Evolutionary conservation across 2,329 filamentous ascomycete species (phyloP).

Genomic region (Rutstroemia sp.): DNA sequence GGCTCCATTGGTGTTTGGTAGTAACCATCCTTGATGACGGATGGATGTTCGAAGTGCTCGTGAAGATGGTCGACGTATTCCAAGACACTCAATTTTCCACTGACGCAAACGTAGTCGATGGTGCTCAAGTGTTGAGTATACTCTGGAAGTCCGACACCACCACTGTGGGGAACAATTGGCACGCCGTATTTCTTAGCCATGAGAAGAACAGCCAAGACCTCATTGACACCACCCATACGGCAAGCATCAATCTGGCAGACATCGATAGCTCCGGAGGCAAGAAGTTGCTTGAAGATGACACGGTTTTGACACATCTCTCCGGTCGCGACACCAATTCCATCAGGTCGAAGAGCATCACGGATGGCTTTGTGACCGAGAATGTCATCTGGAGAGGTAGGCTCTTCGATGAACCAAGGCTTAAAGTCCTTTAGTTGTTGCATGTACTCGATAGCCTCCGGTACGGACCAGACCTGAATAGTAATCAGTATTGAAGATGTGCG

Average conservation of each 20-base stretch:
- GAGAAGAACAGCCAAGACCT: slow-evolving; percentile 82
- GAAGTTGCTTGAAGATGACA: slow-evolving; percentile 87
- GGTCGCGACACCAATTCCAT: slow-evolving; percentile 77
- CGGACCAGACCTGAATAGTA: slow-evolving; percentile 60
- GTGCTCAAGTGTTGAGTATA: slow-evolving; percentile 91
- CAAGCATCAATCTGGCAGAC: slow-evolving; percentile 88
- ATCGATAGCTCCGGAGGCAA: slow-evolving; percentile 73
- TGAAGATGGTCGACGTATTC: slow-evolving; percentile 93
- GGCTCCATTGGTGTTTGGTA: slow-evolving; percentile 78
- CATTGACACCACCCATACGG: slow-evolving; percentile 83
- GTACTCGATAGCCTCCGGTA: slow-evolving; percentile 80
- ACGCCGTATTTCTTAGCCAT: slow-evolving; percentile 68
- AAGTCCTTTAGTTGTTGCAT: slow-evolving; percentile 78
- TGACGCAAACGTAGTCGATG: slow-evolving; percentile 86
- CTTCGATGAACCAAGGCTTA: slow-evolving; percentile 91
- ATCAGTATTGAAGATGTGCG: background rate
- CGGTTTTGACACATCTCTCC: slow-evolving; percentile 96
- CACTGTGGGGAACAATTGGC: slow-evolving; percentile 82
- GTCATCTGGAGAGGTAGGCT: slow-evolving; percentile 86
- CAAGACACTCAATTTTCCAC: slow-evolving; percentile 70
- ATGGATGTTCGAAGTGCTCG: slow-evolving; percentile 83
- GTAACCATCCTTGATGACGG: slow-evolving; percentile 74
- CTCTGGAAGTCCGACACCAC: slow-evolving; percentile 84
- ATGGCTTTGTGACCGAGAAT: slow-evolving; percentile 83
- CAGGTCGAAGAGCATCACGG: slow-evolving; percentile 67